phyloP scores from a whole-genome alignment of 225 moss, liverwort and hornwort species.

The Physcomitrellopsis africana region DNA sequence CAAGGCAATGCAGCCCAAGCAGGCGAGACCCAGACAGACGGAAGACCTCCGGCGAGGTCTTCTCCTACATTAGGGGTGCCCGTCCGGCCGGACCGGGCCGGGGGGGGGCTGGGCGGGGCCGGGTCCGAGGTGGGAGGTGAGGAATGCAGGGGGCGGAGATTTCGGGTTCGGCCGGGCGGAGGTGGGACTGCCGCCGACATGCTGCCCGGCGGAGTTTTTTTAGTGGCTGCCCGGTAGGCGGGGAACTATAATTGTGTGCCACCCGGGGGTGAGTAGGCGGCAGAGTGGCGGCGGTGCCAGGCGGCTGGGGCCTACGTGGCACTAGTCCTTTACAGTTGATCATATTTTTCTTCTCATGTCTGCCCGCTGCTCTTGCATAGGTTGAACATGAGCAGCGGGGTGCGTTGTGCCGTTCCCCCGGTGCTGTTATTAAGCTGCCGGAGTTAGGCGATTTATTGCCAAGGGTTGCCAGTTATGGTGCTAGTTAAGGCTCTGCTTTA shows the following conservation, averaged over 20 bases:
- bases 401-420: too few species aligned
- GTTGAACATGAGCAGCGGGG: too few species aligned
- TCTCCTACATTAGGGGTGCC: conserved; percentile 23
- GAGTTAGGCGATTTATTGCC: conserved; percentile 16
- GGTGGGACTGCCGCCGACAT: conserved; percentile 7
- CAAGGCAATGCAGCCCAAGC: neutral
- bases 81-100: neutral
- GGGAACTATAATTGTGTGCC: conserved; percentile 34
- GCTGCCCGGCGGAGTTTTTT: conserved; percentile 1
- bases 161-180: too few species aligned
- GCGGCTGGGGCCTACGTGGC: conserved; percentile 19
- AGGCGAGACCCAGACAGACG: neutral
- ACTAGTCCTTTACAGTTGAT: too few species aligned
- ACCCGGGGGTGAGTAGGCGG: conserved; percentile 35
- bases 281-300: conserved; percentile 59
- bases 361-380: neutral
- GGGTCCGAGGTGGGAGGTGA: neutral
- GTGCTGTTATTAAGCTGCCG: conserved; percentile 12
- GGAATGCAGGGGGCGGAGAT: too few species aligned
- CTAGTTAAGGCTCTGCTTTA: neutral
- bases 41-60: neutral
- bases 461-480: conserved; percentile 17
- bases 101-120: neutral
- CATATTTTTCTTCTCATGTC: neutral
- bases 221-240: conserved; percentile 26